Base-by-base conservation (phyloP, 2,329 filamentous ascomycete genomes). In the Leptographium galeiforme region DNA sequence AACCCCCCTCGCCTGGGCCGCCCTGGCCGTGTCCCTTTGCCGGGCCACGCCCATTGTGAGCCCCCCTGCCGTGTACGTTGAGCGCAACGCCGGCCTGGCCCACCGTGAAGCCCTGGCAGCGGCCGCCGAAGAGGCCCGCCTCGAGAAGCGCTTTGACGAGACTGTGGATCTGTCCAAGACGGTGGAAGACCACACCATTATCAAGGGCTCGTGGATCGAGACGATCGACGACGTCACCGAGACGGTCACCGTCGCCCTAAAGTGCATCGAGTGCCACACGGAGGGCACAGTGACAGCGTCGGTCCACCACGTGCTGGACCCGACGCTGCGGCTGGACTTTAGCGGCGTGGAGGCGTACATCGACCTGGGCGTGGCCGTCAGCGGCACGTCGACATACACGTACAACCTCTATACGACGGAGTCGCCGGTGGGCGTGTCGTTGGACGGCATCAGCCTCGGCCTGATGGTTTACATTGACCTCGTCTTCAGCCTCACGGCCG, bases 401-500 rank as follows among this genome's bases (percentile, higher is more conserved):
- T 62, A 79, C 46, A 75, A 73, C 59, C 65, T 81, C 0, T 76
- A 71, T 58, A 68, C 68, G 8, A 72, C 72, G 8, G 61, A 71
- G 32, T 68, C 68, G 1, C 66, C 71, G 1, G 63, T 73, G 43
- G 70, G 72, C 7, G 63, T 78, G 4, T 61, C 64, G 16, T 57
- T 77, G 3, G 64, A 67, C 1, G 67, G 70, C 1, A 59, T 78
- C 1, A 64, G 68, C 34, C 62, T 77, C 10, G 73, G 74, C 5
- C 68, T 73, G 2, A 63, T 75, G 2, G 68, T 79, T 50, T 67
- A 67, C 38, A 66, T 80, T 11, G 77, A 80, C 56, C 67, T 81
- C 2, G 68, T 81, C 34, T 62, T 80, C 16, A 69, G 66, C 49
- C 68, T 72, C 0, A 66, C 73, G n/a, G 70, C 70, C 3, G 66